phyloP scores from a whole-genome alignment of 164 flowering plant species.

The Cinnamomum micranthum region DNA sequence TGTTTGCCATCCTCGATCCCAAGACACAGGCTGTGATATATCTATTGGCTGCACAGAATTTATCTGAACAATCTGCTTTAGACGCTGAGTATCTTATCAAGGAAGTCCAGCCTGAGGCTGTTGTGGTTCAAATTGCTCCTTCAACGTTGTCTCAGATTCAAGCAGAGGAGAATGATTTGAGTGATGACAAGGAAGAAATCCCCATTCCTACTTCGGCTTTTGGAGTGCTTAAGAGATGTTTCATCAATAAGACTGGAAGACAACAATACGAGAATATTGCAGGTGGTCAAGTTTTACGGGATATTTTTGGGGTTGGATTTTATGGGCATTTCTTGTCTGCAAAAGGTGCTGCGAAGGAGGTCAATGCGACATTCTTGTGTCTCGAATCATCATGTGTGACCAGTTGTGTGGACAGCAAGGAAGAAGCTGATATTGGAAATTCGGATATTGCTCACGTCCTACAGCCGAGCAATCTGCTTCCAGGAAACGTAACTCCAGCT shows the following conservation, averaged over 20 bases:
- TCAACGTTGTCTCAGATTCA: constrained; percentile 19
- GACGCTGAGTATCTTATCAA: constrained; percentile 67
- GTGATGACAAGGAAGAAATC: background rate
- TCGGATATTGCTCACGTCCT: constrained; percentile 18
- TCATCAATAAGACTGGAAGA: constrained; percentile 51
- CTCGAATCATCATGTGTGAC: constrained; percentile 53
- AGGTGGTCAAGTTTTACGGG: constrained; percentile 57
- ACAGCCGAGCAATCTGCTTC: constrained; percentile 44
- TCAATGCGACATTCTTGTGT: constrained; percentile 55
- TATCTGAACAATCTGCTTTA: constrained; percentile 71
- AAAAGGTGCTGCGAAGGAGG: constrained; percentile 64
- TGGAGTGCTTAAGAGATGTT: constrained; percentile 62
- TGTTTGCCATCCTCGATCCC: constrained; percentile 57
- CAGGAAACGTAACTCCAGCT: constrained; percentile 33
- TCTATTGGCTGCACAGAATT: constrained; percentile 49
- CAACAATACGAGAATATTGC: constrained; percentile 73
- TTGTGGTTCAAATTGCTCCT: constrained; percentile 54
- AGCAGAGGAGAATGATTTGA: constrained; percentile 10
- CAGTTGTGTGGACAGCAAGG: constrained; percentile 2
- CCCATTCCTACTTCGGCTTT: constrained; percentile 61
- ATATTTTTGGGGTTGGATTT: constrained; percentile 76
- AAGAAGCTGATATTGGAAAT: constrained; percentile 18
- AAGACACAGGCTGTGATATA: constrained; percentile 21
- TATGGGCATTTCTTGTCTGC: constrained; percentile 73
- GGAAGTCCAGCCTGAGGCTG: constrained; percentile 61